Evolutionary conservation across 176 grass and related monocot genomes (phyloP).

Genomic region (Aegilops tauschii): DNA sequence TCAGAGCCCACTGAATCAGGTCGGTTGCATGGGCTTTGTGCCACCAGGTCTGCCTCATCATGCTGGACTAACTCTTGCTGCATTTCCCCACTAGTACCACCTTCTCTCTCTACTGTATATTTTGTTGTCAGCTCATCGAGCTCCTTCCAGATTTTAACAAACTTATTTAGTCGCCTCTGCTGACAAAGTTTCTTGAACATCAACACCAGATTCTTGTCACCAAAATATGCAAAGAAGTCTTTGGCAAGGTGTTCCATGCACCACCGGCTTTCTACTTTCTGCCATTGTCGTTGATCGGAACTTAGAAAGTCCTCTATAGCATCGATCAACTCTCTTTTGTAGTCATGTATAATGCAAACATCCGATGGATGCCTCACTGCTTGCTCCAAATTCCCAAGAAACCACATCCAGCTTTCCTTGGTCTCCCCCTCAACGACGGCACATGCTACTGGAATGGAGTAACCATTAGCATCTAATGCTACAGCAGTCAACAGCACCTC

Average conservation of each 20-base stretch:
- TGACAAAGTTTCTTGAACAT: slow-evolving; percentile 26
- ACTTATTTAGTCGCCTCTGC: slow-evolving; percentile 12
- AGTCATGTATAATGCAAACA: slow-evolving; percentile 33
- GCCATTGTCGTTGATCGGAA: background rate
- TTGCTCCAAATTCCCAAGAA: slow-evolving; percentile 16
- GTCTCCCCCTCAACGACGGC: slow-evolving; percentile 9
- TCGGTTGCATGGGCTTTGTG: background rate
- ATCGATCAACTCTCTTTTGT: slow-evolving; percentile 6
- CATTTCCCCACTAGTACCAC: too few species aligned
- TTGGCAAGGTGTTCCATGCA: slow-evolving; percentile 26
- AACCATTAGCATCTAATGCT: slow-evolving; percentile 32
- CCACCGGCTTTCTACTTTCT: background rate
- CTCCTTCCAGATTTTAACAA: slow-evolving; percentile 28
- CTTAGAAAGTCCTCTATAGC: background rate
- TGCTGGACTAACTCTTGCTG: too few species aligned
- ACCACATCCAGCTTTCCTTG: slow-evolving; percentile 26
- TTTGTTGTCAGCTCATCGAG: slow-evolving; percentile 22
- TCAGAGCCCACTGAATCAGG: too few species aligned
- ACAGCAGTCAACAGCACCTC: slow-evolving; percentile 12
- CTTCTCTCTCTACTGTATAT: background rate
- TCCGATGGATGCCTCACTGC: background rate
- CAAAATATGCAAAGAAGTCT: slow-evolving; percentile 18
- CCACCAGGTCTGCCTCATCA: too few species aligned
- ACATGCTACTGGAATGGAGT: slow-evolving; percentile 30
- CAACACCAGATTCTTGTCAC: slow-evolving; percentile 4